A percentile compares a stretch with the other conserved stretches of the same genome.
These are phyloP conservation scores for Naganishia vaughanmartiniae DNA, from an alignment of 768 basidiomycete species.

Conservation along the genomic window DNA sequence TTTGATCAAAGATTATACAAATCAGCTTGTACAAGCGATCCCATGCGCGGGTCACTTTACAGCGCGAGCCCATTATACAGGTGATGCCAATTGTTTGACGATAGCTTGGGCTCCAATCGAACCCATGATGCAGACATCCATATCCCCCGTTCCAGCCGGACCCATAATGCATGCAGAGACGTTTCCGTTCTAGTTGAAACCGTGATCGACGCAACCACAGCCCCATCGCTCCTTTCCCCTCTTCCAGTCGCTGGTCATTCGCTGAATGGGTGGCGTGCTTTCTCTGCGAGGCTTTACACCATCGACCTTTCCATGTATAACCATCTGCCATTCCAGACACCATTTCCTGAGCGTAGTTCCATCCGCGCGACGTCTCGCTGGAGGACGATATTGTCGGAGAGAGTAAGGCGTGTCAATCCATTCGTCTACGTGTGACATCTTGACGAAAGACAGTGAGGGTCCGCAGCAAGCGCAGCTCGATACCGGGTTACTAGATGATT, in stretches of 20 bases:
- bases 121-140: not conserved
- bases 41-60: slow-evolving; percentile 1
- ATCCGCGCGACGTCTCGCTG: slow-evolving; percentile 13
- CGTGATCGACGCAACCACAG: slow-evolving; percentile 15
- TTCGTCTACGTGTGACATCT: slow-evolving; percentile 13
- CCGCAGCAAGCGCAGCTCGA: not conserved
- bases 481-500: not conserved
- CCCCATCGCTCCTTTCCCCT: slow-evolving; percentile 13
- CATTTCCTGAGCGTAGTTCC: slow-evolving; percentile 16
- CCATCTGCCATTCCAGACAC: slow-evolving; percentile 25
- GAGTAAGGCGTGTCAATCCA: slow-evolving; percentile 19
- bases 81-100: slow-evolving; percentile 7
- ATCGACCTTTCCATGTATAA: slow-evolving; percentile 13
- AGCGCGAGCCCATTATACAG: not conserved
- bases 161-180: not conserved
- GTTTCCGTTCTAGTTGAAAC: slow-evolving; percentile 1
- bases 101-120: not conserved
- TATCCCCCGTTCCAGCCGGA: not conserved
- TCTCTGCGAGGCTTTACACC: slow-evolving; percentile 7
- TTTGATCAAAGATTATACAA: not conserved
- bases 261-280: slow-evolving; percentile 5
- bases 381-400: slow-evolving; percentile 11
- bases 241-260: slow-evolving; percentile 3
- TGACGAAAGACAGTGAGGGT: not conserved
- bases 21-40: slow-evolving; percentile 7